Evolutionary conservation across 306 rosid species (phyloP).

Genomic region (Erythrophleum fordii): DNA sequence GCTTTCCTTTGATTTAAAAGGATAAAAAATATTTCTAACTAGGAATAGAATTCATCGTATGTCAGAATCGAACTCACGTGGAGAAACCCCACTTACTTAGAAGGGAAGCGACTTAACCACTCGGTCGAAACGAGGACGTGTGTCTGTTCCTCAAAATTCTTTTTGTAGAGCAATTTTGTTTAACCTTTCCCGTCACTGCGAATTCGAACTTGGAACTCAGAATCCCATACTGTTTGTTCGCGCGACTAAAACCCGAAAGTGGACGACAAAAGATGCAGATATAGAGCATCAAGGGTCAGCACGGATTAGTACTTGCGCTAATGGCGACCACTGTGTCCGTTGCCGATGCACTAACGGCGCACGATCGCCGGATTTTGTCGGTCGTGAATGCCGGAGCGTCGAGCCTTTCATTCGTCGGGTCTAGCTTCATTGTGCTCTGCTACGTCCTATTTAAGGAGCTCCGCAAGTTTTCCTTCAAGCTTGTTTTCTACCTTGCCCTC

Average conservation of each 20-base stretch:
- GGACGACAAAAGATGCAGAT: neutral
- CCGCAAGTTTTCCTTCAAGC: constrained; percentile 99
- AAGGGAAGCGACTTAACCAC: constrained; percentile 39
- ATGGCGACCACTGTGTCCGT: constrained; percentile 58
- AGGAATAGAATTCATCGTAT: neutral
- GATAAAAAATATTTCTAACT: too few species aligned
- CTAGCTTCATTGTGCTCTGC: constrained; percentile 90
- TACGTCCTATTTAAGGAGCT: constrained; percentile 98
- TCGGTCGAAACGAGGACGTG: constrained; percentile 26
- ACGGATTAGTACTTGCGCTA: constrained; percentile 20
- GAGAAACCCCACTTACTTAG: constrained; percentile 28
- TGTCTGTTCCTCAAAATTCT: too few species aligned
- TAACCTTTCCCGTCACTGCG: neutral
- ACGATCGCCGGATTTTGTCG: constrained; percentile 65
- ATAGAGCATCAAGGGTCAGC: constrained; percentile 8
- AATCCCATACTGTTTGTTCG: neutral
- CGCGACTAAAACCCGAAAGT: neutral
- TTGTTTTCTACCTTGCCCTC: constrained; percentile 95
- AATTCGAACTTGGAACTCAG: neutral
- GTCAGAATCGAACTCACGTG: constrained; percentile 42
- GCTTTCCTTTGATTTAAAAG: neutral
- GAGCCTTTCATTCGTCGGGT: constrained; percentile 84
- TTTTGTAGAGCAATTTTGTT: neutral
- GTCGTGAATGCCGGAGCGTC: constrained; percentile 79
- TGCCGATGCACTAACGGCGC: constrained; percentile 58